Conservation (phyloP, 306 rosid species). For the Hippophae tibetana region DNA sequence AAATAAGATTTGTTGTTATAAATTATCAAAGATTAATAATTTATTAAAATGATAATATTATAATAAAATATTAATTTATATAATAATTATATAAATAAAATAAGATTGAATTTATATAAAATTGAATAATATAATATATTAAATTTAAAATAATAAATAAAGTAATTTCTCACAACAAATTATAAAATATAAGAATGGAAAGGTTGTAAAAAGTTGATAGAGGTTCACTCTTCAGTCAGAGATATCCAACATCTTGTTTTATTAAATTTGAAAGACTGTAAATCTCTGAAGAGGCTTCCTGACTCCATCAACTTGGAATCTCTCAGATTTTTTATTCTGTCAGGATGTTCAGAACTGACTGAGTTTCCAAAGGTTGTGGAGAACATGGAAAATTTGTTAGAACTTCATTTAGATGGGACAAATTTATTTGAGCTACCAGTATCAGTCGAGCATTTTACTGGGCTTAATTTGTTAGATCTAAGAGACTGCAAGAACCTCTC, state of each 20-base stretch:
- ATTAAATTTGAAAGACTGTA: neutral
- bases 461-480: constrained; percentile 7
- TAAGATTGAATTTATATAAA: no score
- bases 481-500: constrained; percentile 3
- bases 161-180: no score
- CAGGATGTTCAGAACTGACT: neutral
- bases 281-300: neutral
- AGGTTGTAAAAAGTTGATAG: neutral
- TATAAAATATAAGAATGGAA: neutral
- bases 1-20: no score
- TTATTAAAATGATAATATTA: no score
- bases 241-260: neutral
- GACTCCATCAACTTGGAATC: neutral
- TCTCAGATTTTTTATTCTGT: neutral
- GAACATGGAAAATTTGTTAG: constrained; percentile 6
- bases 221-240: neutral
- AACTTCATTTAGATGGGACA: constrained; percentile 14
- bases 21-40: no score
- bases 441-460: constrained; percentile 8
- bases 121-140: no score
- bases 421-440: neutral
- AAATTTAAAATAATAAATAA: no score
- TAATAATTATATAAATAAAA: no score
- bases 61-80: no score
- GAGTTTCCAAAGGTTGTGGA: neutral